Conservation (phyloP, 768 basidiomycete species). For the Hirschioporus abietinus region DNA sequence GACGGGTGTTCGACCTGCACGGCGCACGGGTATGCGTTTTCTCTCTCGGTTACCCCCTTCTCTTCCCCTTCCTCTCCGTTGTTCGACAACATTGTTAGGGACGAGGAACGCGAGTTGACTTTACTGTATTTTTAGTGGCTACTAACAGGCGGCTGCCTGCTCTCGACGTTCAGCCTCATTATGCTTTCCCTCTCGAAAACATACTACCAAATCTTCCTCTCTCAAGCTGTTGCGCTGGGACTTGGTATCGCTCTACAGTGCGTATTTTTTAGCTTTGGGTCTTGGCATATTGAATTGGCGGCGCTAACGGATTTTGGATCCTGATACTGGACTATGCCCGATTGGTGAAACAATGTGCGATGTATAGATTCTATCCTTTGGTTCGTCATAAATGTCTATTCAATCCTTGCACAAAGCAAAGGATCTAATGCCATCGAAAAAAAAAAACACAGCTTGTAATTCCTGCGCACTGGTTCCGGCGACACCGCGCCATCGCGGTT, state of each 20-base stretch:
- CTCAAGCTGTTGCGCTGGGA: constrained; percentile 26
- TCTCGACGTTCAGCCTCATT: constrained; percentile 21
- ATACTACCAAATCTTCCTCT: constrained; percentile 26
- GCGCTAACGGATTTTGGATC: not conserved
- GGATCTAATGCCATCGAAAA: not conserved
- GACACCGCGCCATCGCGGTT: constrained; percentile 29
- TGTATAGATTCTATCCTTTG: constrained; percentile 26
- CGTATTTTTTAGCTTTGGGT: not conserved
- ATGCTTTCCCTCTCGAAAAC: constrained; percentile 23
- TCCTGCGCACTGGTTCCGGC: constrained; percentile 31
- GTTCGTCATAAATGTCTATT: not conserved
- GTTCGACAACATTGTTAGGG: constrained; percentile 1
- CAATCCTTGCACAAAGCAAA: no score
- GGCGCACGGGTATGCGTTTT: constrained; percentile 8
- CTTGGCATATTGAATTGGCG: not conserved
- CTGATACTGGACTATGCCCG: no score
- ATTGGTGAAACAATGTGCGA: no score
- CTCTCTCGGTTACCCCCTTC: not conserved
- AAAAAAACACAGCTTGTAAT: constrained; percentile 16
- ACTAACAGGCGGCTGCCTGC: constrained; percentile 18
- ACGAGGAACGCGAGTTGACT: no score
- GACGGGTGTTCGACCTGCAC: constrained; percentile 13
- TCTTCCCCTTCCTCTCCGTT: not conserved
- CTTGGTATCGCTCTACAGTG: constrained; percentile 23
- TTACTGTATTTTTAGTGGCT: constrained; percentile 14